Conservation (phyloP, 2,329 filamentous ascomycete species). For the Colletotrichum filicis region DNA sequence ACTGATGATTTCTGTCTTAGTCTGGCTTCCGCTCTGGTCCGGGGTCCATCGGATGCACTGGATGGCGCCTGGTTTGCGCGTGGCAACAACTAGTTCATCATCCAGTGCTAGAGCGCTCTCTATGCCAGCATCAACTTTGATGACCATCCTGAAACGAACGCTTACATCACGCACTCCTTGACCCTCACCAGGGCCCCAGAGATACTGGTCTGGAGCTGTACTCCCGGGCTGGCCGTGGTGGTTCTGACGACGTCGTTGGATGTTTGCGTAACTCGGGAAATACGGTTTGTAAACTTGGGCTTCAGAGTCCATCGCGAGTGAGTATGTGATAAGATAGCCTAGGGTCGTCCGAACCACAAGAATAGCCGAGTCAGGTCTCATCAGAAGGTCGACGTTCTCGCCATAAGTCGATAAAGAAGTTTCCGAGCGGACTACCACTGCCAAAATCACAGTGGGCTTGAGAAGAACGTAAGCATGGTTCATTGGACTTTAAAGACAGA, state of each 20-base stretch:
- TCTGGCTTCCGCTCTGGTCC: constrained; percentile 84
- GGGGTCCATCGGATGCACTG: constrained; percentile 97
- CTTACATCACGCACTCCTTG: constrained; percentile 86
- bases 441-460: constrained; percentile 88
- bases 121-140: constrained; percentile 97
- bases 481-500: constrained; percentile 2
- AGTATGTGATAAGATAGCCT: constrained; percentile 95
- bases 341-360: constrained; percentile 88
- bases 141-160: constrained; percentile 95
- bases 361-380: constrained; percentile 92
- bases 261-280: constrained; percentile 75
- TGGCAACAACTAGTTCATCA: constrained; percentile 92
- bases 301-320: constrained; percentile 84
- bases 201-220: constrained; percentile 67
- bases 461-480: constrained; percentile 11
- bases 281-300: constrained; percentile 87
- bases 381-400: constrained; percentile 82
- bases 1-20: constrained; percentile 88
- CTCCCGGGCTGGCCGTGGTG: constrained; percentile 68
- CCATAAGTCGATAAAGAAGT: constrained; percentile 87
- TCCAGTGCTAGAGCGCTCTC: constrained; percentile 88
- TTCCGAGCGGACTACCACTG: constrained; percentile 83
- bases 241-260: constrained; percentile 70
- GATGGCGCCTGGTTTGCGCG: constrained; percentile 89
- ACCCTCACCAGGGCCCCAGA: constrained; percentile 84